Evolutionary conservation across 78 protist genomes (phyloP), one percentile per base, ranked within the genome.

Genomic region (Cyanophora paradoxa): DNA sequence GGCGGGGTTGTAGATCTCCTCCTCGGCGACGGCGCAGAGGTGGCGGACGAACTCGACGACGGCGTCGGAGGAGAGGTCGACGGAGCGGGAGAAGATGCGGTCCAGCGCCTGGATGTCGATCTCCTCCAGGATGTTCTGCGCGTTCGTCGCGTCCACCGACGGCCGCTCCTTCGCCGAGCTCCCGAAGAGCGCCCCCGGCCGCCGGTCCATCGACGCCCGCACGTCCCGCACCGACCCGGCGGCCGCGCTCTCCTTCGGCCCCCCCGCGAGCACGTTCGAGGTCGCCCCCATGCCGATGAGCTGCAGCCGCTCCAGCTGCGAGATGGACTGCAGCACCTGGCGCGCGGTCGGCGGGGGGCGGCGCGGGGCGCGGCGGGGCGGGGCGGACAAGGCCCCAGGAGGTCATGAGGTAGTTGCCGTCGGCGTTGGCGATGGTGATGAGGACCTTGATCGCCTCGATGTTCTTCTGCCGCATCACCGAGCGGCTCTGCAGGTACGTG

Each of bases 1-100:
- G 26, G 22, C 39, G 30, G 86, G 36, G 4, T 16, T 1, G 37
- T 64, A 31, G 56, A 93, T 74, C 75, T 95, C 98, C n/a, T 85
- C 94, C 1, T 58, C 33, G 0, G 92, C 67, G 34, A 90, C 92
- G 3, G 37, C 73, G 41, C 92, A 81, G 30, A 94, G 83, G 39
- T 64, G 34, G 34, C 83, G 76, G n/a, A 90, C 92, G 72, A 94
- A 92, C 72, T 81, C 71, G 7, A 88, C 85, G 5, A 94, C 84
- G 14, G 98, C 96, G 3, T 78, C 57, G 28, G 26, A 33, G 19
- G 63, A 33, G 58, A 64, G 71, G 19, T 26, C 16, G 33, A 39
- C 71, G 14, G 65, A 58, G 41, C 41, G 37, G 39, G 39, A 31
- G 65, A 58, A 58, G 65, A 58, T 31, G 41, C 71, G 41, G 54